Evolutionary conservation across 352 stramenopile genomes (phyloP).

Genomic region (Globisporangium alternatum): DNA sequence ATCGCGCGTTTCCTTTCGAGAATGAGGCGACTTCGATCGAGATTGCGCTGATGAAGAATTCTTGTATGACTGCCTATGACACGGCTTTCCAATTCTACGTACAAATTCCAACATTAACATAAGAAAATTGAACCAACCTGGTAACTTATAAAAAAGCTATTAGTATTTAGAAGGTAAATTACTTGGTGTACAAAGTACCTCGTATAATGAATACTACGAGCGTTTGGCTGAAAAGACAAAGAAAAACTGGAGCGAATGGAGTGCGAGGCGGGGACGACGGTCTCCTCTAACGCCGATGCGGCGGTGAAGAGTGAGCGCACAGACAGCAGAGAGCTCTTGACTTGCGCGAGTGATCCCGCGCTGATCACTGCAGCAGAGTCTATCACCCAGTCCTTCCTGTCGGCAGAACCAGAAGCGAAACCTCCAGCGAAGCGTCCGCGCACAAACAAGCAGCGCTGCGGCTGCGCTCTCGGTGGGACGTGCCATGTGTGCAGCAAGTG

Average conservation of each 20-base stretch:
- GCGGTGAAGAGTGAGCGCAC: background rate
- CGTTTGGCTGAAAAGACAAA: slow-evolving; percentile 3
- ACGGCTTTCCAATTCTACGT: background rate
- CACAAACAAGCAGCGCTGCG: slow-evolving; percentile 28
- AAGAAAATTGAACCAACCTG: too few relatives aligned
- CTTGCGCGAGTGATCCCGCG: background rate
- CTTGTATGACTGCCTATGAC: background rate
- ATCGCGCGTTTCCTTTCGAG: slow-evolving; percentile 22
- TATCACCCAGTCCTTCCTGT: slow-evolving; percentile 12
- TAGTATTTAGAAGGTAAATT: too few relatives aligned
- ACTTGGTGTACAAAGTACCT: too few relatives aligned
- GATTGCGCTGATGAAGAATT: background rate
- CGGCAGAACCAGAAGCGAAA: background rate
- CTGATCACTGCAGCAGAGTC: slow-evolving; percentile 10
- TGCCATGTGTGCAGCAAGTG: slow-evolving; percentile 57
- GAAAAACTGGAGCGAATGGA: background rate
- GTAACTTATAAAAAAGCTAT: background rate
- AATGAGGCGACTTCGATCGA: background rate
- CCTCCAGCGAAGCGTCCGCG: slow-evolving; percentile 13
- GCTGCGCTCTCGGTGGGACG: slow-evolving; percentile 40
- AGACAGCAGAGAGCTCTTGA: background rate
- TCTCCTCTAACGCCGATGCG: background rate
- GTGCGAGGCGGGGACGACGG: background rate
- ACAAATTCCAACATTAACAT: too few relatives aligned
- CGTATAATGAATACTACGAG: background rate